Conservation (phyloP, 257 asterid genomes). For the Catharanthus roseus region DNA sequence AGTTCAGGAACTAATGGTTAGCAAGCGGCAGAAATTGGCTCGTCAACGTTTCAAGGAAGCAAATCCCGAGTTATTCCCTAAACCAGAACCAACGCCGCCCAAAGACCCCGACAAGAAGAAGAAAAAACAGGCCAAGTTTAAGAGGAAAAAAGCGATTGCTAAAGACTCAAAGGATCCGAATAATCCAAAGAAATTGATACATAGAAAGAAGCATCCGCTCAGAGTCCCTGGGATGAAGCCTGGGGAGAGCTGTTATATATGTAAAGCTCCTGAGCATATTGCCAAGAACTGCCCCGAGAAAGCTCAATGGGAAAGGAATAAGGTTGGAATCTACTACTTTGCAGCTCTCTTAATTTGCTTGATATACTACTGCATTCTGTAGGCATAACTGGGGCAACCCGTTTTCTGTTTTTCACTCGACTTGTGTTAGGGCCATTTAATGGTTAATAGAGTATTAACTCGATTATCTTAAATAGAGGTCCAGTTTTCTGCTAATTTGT, state of each 20-base stretch:
- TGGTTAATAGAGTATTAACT: background rate
- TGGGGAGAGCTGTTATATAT: constrained; percentile 92
- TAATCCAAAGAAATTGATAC: constrained; percentile 32
- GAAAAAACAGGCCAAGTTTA: constrained; percentile 40
- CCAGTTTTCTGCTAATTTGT: background rate
- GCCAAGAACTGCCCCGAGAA: constrained; percentile 73
- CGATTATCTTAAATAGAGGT: background rate
- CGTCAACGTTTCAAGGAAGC: constrained; percentile 49
- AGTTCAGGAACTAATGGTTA: constrained; percentile 45
- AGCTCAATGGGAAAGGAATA: constrained; percentile 86
- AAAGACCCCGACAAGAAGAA: constrained; percentile 57
- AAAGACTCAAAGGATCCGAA: constrained; percentile 31
- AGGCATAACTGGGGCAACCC: background rate
- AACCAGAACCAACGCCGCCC: constrained; percentile 63
- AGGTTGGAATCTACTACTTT: constrained; percentile 34
- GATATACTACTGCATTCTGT: background rate
- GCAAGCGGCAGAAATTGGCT: constrained; percentile 65
- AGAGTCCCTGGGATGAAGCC: constrained; percentile 92
- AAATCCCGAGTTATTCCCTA: constrained; percentile 67
- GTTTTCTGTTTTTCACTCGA: background rate
- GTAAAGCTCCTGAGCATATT: constrained; percentile 71
- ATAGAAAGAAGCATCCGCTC: constrained; percentile 51
- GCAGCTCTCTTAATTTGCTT: background rate
- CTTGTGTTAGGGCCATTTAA: background rate
- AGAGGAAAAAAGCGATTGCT: constrained; percentile 48